These are phyloP conservation scores for Tulasnella sp. DNA, from an alignment of 768 basidiomycete genomes.

Conservation along the genomic window DNA sequence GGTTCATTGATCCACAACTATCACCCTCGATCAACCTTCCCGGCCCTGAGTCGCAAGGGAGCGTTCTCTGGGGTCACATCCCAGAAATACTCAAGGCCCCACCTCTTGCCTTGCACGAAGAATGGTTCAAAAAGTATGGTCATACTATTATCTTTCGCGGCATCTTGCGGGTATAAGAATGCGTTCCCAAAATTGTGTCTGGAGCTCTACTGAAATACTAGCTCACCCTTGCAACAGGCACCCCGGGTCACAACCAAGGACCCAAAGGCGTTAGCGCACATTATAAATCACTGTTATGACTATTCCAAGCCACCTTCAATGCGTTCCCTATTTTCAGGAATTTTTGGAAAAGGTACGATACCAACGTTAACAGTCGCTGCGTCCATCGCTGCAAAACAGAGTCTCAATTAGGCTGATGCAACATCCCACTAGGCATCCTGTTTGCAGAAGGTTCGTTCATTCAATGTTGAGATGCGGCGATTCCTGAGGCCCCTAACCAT, in stretches of 20 bases:
- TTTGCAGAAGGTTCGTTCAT: conserved; percentile 22
- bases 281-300: conserved; percentile 18
- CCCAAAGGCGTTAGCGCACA: conserved; percentile 17
- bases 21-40: conserved; percentile 12
- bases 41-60: neutral
- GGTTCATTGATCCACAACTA: conserved; percentile 14
- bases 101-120: conserved; percentile 38
- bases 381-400: neutral
- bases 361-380: neutral
- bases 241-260: conserved; percentile 7
- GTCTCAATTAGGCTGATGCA: neutral
- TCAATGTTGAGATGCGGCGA: neutral
- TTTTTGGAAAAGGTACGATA: conserved; percentile 21
- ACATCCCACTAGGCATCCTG: conserved; percentile 4
- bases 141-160: conserved; percentile 44
- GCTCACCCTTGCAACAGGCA: neutral
- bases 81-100: conserved; percentile 44
- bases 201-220: neutral
- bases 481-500: too few relatives aligned
- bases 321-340: neutral
- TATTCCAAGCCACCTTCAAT: conserved; percentile 18
- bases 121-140: conserved; percentile 52
- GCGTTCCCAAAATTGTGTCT: neutral
- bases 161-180: conserved; percentile 34
- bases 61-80: conserved; percentile 48